Evolutionary conservation across 164 flowering plant genomes (phyloP).

Genomic region (Dillenia suffruticosa): DNA sequence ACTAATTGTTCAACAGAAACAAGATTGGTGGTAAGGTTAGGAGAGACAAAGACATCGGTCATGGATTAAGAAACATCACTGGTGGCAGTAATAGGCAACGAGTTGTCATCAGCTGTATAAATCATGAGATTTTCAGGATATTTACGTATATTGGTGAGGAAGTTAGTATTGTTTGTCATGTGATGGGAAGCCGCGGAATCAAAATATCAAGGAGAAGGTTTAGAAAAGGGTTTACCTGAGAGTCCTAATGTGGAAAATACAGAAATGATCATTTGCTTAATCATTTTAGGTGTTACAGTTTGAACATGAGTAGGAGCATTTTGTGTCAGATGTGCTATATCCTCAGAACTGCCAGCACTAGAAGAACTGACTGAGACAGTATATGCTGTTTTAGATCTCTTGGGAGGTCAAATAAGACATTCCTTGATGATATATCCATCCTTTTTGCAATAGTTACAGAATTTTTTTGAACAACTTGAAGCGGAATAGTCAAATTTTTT

Average conservation of each 20-base stretch:
- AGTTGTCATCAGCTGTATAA: slow-evolving; percentile 1
- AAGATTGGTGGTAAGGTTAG: not conserved
- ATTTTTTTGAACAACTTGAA: slow-evolving; percentile 1
- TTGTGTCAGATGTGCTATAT: not conserved
- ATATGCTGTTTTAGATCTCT: not conserved
- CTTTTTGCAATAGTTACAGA: slow-evolving; percentile 2
- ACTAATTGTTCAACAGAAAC: not conserved
- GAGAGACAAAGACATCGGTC: not conserved
- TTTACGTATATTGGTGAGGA: not conserved
- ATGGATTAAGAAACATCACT: not conserved
- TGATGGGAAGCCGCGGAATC: slow-evolving; percentile 12
- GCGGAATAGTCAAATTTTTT: not conserved
- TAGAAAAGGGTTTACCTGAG: slow-evolving; percentile 5
- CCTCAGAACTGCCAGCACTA: not conserved
- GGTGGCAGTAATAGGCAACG: not conserved
- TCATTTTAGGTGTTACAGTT: not conserved
- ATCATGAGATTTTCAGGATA: not conserved
- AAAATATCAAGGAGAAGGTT: slow-evolving; percentile 3
- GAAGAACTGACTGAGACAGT: not conserved
- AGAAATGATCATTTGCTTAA: slow-evolving; percentile 9
- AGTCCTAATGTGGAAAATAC: slow-evolving; percentile 5
- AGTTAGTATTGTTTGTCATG: not conserved
- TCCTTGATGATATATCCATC: slow-evolving; percentile 1
- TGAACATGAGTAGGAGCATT: not conserved
- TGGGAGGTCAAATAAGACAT: not conserved